Percentiles rank a stretch among this genome's conserved stretches.
Conservation (phyloP, 176 grass and related monocot genomes). For the Musa schizocarpa region DNA sequence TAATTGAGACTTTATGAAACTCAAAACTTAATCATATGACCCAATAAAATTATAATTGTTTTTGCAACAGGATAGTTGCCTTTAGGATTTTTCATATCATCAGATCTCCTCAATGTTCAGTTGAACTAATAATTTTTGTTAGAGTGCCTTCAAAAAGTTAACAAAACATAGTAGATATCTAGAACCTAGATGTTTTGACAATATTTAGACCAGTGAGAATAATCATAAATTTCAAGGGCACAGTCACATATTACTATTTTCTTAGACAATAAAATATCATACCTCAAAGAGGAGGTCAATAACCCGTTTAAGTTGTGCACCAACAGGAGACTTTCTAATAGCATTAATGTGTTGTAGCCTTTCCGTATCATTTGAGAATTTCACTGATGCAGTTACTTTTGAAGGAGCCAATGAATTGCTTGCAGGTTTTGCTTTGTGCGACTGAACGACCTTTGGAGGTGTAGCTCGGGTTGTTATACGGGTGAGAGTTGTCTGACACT, state of each 20-base stretch:
- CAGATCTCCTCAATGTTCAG: too few species aligned
- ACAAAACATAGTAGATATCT: too few species aligned
- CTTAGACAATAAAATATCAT: constrained; percentile 5
- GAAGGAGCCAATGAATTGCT: constrained; percentile 34
- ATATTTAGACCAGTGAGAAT: background rate
- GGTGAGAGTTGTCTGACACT: constrained; percentile 62
- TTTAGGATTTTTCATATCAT: too few species aligned
- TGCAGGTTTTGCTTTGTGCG: constrained; percentile 28
- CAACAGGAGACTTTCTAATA: constrained; percentile 69
- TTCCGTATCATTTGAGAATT: constrained; percentile 90
- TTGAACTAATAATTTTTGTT: too few species aligned
- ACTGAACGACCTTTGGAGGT: constrained; percentile 39
- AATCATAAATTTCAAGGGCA: background rate
- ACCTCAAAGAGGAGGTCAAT: constrained; percentile 82
- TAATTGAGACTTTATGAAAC: too few species aligned
- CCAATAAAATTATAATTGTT: too few species aligned
- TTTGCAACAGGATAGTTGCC: too few species aligned
- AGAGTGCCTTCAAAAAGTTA: too few species aligned
- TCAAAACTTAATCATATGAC: too few species aligned
- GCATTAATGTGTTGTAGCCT: constrained; percentile 74
- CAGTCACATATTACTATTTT: background rate
- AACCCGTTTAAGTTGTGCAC: constrained; percentile 73
- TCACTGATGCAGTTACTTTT: constrained; percentile 34
- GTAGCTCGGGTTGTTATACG: constrained; percentile 43
- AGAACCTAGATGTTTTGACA: too few species aligned